Evolutionary conservation across 768 basidiomycete species (phyloP).

Genomic region (Terana coerulea): DNA sequence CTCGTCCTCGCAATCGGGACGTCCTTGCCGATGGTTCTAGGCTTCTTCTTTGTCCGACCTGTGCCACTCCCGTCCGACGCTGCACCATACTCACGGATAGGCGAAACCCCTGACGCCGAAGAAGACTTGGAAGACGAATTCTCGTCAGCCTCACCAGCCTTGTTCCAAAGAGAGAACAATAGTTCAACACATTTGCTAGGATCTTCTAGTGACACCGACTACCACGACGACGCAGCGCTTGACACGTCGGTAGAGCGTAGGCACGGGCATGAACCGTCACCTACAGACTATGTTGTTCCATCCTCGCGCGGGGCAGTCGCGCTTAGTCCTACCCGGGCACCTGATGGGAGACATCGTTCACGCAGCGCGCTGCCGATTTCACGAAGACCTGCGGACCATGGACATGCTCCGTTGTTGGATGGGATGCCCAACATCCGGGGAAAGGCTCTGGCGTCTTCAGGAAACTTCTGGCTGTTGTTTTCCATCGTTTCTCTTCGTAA

Average conservation of each 20-base stretch:
- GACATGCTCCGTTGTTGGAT: conserved; percentile 11
- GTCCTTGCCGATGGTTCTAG: conserved; percentile 74
- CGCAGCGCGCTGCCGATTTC: conserved; percentile 15
- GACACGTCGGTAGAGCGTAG: conserved; percentile 7
- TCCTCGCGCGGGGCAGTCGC: conserved; percentile 19
- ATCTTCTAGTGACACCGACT: conserved; percentile 20
- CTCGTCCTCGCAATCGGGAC: conserved; percentile 76
- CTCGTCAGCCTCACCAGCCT: conserved; percentile 7
- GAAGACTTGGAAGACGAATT: conserved; percentile 19
- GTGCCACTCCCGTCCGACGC: conserved; percentile 52
- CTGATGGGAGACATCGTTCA: conserved; percentile 16
- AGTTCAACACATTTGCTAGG: conserved; percentile 25
- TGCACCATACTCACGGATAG: conserved; percentile 15
- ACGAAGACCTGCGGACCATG: conserved; percentile 12
- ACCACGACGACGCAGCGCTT: conserved; percentile 20
- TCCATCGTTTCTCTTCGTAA: conserved; percentile 51
- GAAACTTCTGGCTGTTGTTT: conserved; percentile 66
- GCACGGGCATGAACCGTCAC: conserved; percentile 7
- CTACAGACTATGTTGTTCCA: conserved; percentile 22
- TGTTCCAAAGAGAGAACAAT: conserved; percentile 24
- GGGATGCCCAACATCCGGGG: conserved; percentile 50
- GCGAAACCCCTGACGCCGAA: conserved; percentile 14
- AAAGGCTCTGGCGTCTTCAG: conserved; percentile 41
- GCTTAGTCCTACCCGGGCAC: conserved; percentile 19
- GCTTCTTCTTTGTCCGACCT: conserved; percentile 66